Percentiles rank a stretch among this genome's conserved stretches.
Evolutionary conservation across 305 asterid genomes (phyloP).

Genomic region (Fraxinus ornus): DNA sequence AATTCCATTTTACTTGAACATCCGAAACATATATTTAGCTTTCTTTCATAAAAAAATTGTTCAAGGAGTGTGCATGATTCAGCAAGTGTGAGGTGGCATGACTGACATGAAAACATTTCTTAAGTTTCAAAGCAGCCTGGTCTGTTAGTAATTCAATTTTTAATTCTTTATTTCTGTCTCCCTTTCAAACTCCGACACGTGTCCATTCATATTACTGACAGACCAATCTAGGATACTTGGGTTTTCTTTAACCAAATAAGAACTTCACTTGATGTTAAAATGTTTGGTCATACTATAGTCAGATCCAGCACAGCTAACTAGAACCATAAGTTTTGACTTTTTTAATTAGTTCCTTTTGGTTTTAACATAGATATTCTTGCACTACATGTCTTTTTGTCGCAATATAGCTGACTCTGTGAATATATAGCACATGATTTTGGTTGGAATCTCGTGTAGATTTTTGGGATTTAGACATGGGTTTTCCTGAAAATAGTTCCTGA

Average conservation of each 20-base stretch:
- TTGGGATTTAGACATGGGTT: neutral
- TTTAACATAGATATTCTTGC: neutral
- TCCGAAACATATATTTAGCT: neutral
- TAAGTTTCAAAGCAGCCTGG: neutral
- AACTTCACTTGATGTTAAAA: slow-evolving; percentile 4
- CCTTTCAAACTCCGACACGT: neutral
- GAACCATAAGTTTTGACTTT: neutral
- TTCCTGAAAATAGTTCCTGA: neutral
- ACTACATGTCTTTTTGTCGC: neutral
- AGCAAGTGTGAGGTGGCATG: neutral
- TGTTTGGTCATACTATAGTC: neutral
- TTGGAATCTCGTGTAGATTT: neutral
- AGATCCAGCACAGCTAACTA: neutral
- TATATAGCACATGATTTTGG: slow-evolving; percentile 1
- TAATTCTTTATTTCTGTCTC: neutral
- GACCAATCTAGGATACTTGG: neutral
- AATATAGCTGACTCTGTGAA: neutral
- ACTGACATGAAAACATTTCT: neutral
- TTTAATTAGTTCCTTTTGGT: neutral
- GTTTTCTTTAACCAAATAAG: neutral
- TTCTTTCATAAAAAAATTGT: neutral
- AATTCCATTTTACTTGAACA: neutral
- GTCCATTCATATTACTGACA: neutral
- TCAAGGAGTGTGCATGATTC: neutral
- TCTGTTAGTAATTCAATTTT: neutral